These are phyloP conservation scores for Ceratobasidium sp. DNA, from an alignment of 1,284 basidiomycete species.

Conservation along the genomic window DNA sequence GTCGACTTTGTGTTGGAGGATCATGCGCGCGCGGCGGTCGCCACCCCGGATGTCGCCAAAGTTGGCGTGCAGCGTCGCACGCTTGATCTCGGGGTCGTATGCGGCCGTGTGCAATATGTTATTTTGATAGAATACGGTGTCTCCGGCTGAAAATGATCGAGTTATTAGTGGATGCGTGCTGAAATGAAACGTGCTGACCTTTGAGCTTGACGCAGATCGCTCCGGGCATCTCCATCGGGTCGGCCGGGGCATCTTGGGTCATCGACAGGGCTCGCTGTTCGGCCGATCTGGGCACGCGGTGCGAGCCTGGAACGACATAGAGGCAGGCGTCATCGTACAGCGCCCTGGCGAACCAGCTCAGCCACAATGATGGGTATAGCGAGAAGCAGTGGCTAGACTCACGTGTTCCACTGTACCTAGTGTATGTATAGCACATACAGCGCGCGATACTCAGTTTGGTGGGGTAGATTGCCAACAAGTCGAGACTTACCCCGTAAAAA, in stretches of 20 bases:
- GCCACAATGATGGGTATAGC: neutral
- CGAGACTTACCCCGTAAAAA: slow-evolving; percentile 70
- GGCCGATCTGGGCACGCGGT: slow-evolving; percentile 67
- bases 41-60: slow-evolving; percentile 74
- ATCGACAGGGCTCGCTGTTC: slow-evolving; percentile 70
- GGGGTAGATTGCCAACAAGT: neutral
- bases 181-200: slow-evolving; percentile 58
- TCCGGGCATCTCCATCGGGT: slow-evolving; percentile 77
- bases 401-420: slow-evolving; percentile 87
- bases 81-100: slow-evolving; percentile 65
- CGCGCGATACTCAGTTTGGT: neutral
- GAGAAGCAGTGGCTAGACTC: slow-evolving; percentile 51
- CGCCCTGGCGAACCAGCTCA: slow-evolving; percentile 59
- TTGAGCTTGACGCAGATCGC: slow-evolving; percentile 68
- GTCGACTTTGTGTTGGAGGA: slow-evolving; percentile 80
- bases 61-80: slow-evolving; percentile 79
- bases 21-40: slow-evolving; percentile 72
- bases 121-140: slow-evolving; percentile 85
- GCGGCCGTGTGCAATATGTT: slow-evolving; percentile 81
- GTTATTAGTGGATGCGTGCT: neutral
- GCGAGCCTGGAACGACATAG: slow-evolving; percentile 77
- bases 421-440: neutral
- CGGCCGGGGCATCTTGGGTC: slow-evolving; percentile 64
- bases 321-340: slow-evolving; percentile 80
- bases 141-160: slow-evolving; percentile 62